Percentiles rank a stretch among this genome's conserved stretches.
These are phyloP conservation scores for Phytophthora sp. DNA, from an alignment of 352 stramenopile species.

Conservation along the genomic window DNA sequence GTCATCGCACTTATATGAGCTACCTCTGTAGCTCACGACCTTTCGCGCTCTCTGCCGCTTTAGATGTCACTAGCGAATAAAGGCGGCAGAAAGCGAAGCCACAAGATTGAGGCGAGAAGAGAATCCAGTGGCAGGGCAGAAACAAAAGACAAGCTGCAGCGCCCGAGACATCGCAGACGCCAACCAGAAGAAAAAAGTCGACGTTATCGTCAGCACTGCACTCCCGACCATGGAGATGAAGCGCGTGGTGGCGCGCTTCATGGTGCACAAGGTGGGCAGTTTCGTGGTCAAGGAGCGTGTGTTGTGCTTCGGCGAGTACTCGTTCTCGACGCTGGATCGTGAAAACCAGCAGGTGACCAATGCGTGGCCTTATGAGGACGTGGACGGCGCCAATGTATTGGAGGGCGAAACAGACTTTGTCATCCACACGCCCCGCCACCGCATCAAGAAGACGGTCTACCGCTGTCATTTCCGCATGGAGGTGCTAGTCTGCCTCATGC, in stretches of 20 bases:
- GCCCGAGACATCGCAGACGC: no score
- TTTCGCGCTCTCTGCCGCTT: conserved; percentile 39
- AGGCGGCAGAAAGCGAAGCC: conserved; percentile 6
- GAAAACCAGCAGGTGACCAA: conserved; percentile 81
- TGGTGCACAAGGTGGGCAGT: conserved; percentile 85
- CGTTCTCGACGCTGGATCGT: conserved; percentile 74
- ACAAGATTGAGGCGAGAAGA: not conserved
- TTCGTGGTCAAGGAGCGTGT: conserved; percentile 88
- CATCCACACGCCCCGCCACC: conserved; percentile 76
- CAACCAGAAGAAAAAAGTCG: not conserved
- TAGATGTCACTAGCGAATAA: conserved; percentile 3
- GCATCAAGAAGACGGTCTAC: conserved; percentile 84
- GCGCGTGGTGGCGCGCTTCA: conserved; percentile 74
- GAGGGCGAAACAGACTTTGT: conserved; percentile 84
- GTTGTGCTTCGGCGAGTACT: conserved; percentile 76
- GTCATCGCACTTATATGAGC: no score
- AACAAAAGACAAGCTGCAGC: not conserved
- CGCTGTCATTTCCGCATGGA: conserved; percentile 86
- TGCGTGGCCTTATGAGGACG: conserved; percentile 82
- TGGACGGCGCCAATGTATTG: conserved; percentile 61
- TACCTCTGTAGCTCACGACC: no score
- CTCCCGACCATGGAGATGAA: conserved; percentile 51
- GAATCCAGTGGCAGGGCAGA: conserved; percentile 12
- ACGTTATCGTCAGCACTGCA: not conserved
- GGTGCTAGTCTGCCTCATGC: conserved; percentile 82